Evolutionary conservation across 192 early-diverging fungal species (phyloP).

Genomic region (Chytriomyces hyalinus): DNA sequence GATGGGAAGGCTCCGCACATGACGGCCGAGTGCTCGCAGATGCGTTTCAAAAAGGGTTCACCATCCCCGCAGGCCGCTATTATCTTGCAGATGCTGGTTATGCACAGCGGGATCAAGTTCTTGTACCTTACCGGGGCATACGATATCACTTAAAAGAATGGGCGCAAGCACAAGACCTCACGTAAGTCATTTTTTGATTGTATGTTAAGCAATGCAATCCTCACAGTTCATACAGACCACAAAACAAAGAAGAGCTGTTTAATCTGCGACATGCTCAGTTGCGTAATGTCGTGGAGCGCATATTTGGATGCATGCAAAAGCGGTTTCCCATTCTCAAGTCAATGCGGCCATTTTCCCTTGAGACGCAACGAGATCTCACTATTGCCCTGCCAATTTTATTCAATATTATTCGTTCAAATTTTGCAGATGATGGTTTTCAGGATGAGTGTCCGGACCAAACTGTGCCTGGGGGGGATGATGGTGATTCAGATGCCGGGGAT

Average conservation of each 20-base stretch:
- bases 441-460: too few relatives aligned
- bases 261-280: constrained; percentile 22
- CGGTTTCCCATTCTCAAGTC: constrained; percentile 11
- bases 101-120: not conserved
- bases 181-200: too few relatives aligned
- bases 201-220: too few relatives aligned
- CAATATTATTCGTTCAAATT: too few relatives aligned
- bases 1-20: constrained; percentile 32
- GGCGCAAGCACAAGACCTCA: not conserved
- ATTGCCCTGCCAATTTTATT: not conserved
- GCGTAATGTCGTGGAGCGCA: not conserved
- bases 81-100: constrained; percentile 32
- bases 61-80: constrained; percentile 13
- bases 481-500: too few relatives aligned
- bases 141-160: constrained; percentile 32
- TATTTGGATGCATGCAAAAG: constrained; percentile 2
- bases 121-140: constrained; percentile 19
- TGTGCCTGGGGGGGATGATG: too few relatives aligned
- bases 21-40: constrained; percentile 16
- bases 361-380: not conserved
- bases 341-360: constrained; percentile 1
- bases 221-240: too few relatives aligned
- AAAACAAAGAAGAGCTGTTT: constrained; percentile 15
- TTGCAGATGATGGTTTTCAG: too few relatives aligned
- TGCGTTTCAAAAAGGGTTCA: constrained; percentile 25